Evolutionary conservation across 2,329 filamentous ascomycete genomes (phyloP).

Genomic region (Colletotrichum sp.): DNA sequence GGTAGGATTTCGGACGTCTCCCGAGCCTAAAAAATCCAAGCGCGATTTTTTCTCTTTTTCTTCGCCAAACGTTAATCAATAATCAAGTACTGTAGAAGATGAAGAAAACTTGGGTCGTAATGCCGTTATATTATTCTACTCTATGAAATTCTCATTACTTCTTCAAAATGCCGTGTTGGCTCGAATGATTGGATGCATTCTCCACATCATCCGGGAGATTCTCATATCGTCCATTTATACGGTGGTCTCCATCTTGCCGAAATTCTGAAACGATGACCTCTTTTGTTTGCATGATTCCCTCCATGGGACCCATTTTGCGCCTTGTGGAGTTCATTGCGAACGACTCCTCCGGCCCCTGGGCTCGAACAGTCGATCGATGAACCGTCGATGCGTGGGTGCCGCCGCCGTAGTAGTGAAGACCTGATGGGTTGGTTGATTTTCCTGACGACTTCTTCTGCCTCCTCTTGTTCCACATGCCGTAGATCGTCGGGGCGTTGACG

Average conservation of each 20-base stretch:
- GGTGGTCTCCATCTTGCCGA: conserved; percentile 1
- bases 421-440: conserved; percentile 17
- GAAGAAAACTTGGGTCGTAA: not conserved
- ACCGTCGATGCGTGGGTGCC: conserved; percentile 2
- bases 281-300: conserved; percentile 19
- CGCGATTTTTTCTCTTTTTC: not conserved
- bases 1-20: not conserved
- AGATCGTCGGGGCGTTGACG: conserved; percentile 43
- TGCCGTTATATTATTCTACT: not conserved
- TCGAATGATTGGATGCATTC: conserved; percentile 5
- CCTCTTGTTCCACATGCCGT: conserved; percentile 35
- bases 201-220: conserved; percentile 14
- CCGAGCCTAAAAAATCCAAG: not conserved
- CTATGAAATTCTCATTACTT: not conserved
- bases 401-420: conserved; percentile 9
- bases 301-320: conserved; percentile 6
- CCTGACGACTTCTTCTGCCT: conserved; percentile 25
- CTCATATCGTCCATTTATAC: not conserved
- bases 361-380: conserved; percentile 3
- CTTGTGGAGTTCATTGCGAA: conserved; percentile 1
- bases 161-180: conserved; percentile 7
- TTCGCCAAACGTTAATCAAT: not conserved
- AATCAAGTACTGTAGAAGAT: not conserved
- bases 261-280: conserved; percentile 19
- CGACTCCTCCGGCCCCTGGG: not conserved